A percentile compares a stretch with the other conserved stretches of the same genome.
phyloP scores from a whole-genome alignment of 768 basidiomycete species.

The Podaxis mareebaensis region DNA sequence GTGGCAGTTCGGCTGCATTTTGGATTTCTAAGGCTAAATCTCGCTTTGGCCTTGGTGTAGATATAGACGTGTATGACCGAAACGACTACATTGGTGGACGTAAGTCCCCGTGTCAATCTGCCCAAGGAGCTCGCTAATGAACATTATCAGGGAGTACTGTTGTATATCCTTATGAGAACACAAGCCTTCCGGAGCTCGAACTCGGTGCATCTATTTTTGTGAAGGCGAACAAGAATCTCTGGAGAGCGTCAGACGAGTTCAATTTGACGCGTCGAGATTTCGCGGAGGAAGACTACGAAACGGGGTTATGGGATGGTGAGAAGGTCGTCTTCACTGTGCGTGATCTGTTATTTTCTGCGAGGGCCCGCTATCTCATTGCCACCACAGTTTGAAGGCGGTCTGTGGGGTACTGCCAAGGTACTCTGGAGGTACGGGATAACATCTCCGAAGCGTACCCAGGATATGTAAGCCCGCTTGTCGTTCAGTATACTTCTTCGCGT shows the following conservation, averaged over 20 bases:
- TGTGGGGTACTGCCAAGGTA: slow-evolving; percentile 75
- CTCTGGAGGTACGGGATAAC: slow-evolving; percentile 76
- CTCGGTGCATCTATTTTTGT: slow-evolving; percentile 91
- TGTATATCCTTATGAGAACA: slow-evolving; percentile 71
- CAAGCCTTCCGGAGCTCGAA: slow-evolving; percentile 64
- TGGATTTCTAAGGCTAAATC: slow-evolving; percentile 82
- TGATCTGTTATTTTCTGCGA: slow-evolving; percentile 3
- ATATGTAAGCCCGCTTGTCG: slow-evolving; percentile 41
- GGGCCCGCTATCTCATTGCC: slow-evolving; percentile 9
- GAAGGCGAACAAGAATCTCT: slow-evolving; percentile 62
- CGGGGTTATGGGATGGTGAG: slow-evolving; percentile 85
- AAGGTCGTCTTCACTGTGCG: slow-evolving; percentile 65
- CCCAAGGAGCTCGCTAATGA: neutral
- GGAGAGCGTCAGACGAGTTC: slow-evolving; percentile 81
- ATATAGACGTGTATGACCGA: slow-evolving; percentile 85
- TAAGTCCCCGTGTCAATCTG: slow-evolving; percentile 43
- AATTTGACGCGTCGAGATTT: slow-evolving; percentile 59
- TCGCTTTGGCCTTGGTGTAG: slow-evolving; percentile 64
- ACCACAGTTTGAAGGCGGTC: slow-evolving; percentile 49
- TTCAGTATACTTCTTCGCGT: neutral
- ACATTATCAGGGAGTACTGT: slow-evolving; percentile 66
- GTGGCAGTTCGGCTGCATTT: slow-evolving; percentile 79
- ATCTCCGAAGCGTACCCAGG: slow-evolving; percentile 57
- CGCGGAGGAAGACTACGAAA: slow-evolving; percentile 46
- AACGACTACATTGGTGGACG: slow-evolving; percentile 79